phyloP scores from a whole-genome alignment of 179 eudicot species.

The Silene vulgaris region DNA sequence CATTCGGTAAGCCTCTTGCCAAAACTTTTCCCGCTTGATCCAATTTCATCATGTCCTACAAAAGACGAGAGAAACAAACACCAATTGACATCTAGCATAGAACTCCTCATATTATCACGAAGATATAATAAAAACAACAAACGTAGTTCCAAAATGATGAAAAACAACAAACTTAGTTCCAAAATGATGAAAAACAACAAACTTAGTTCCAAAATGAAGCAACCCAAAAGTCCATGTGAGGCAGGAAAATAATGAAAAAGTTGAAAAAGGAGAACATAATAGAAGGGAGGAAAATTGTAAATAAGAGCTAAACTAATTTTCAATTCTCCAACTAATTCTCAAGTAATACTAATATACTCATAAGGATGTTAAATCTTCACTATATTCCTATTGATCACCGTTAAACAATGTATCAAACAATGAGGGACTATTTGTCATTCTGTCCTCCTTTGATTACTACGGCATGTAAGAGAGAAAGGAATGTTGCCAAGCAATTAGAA shows the following conservation, averaged over 20 bases:
- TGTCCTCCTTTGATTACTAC: not conserved
- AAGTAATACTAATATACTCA: not conserved
- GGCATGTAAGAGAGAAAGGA: not conserved
- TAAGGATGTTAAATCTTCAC: not conserved
- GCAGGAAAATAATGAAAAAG: not conserved
- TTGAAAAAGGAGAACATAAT: not conserved
- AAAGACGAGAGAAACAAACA: not conserved
- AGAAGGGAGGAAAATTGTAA: not conserved
- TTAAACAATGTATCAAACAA: not conserved
- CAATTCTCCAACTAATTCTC: too few species aligned
- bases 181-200: not conserved
- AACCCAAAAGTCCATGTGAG: not conserved
- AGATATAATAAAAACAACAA: not conserved
- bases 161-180: not conserved
- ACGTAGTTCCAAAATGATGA: not conserved
- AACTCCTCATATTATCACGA: not conserved
- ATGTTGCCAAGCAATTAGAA: slow-evolving; percentile 5
- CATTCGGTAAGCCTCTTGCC: slow-evolving; percentile 56
- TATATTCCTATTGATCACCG: not conserved
- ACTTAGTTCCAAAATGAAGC: not conserved
- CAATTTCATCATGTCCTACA: slow-evolving; percentile 90
- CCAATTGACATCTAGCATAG: not conserved
- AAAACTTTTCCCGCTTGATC: slow-evolving; percentile 62
- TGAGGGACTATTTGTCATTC: not conserved
- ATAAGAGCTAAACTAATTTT: not conserved